Base-by-base conservation (phyloP, 2,329 filamentous ascomycete species). In the Xylaria sp. region DNA sequence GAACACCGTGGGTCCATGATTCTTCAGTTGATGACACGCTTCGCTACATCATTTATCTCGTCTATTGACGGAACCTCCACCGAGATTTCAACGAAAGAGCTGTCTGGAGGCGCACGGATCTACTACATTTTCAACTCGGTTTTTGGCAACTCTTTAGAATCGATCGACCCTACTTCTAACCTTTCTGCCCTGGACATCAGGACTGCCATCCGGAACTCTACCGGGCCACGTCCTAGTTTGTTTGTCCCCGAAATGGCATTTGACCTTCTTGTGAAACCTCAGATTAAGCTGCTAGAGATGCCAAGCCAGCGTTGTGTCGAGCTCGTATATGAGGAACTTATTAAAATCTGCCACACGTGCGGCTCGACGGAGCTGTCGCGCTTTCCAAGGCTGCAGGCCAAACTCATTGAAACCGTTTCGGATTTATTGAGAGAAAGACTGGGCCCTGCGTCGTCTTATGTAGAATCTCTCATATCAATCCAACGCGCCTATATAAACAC, bases 51-150 rank as follows among this genome's bases (percentile, higher is more conserved):
- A 0, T 99, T 99, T 82, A 98, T 98, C 78, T 95, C 96, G 6
- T 98, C 96, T 13, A 99, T 99, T 72, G 96, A 99, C 79, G 96
- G 96, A 85, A 99, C 96, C 8, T 98, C 95, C 5, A 97, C 94
- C 15, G 95, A 99, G 79, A 99, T 99, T 71, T 98, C 96, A 20
- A 99, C 96, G 46, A 98, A 99, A 82, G 96, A 98, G 82, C 89
- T 98, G 12, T 97, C 94, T 76, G 94, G 94, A 78, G 94, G 94
- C 78, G 94, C 94, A 56, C 90, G 95, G 69, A 98, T 98, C 78
- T 98, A 98, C 84, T 98, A 98, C 83, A 98, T 98, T 75, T 98
- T 98, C 87, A 98, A 98, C 83, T 97, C 94, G 5, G 95, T 98
- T 52, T 99, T 98, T 81, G 96, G 96, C 68, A 98, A 95, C 81